These are phyloP conservation scores for Rubia yunnanensis DNA, from an alignment of 257 asterid genomes.

Conservation along the genomic window DNA sequence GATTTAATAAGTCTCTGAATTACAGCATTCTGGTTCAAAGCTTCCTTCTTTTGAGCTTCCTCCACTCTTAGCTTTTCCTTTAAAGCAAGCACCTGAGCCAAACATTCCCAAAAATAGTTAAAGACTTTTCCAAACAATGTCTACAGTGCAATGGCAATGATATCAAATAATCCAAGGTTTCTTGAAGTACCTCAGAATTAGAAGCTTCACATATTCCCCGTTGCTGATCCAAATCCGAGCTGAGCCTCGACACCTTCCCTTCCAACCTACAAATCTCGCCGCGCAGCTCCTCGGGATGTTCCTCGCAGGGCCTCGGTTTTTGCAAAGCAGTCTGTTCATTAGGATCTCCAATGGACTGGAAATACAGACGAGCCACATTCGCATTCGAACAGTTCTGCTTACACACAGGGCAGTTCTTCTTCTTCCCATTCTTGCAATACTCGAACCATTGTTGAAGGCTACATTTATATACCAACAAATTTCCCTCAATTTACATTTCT, in stretches of 20 bases:
- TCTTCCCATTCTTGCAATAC: constrained; percentile 79
- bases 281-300: constrained; percentile 42
- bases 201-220: constrained; percentile 46
- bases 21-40: constrained; percentile 37
- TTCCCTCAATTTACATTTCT: not conserved
- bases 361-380: constrained; percentile 64
- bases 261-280: constrained; percentile 62
- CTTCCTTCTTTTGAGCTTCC: constrained; percentile 49
- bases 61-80: constrained; percentile 55
- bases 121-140: not conserved
- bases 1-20: constrained; percentile 45
- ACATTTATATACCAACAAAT: not conserved
- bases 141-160: not conserved
- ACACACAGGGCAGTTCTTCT: constrained; percentile 88
- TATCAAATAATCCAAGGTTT: not conserved
- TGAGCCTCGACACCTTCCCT: constrained; percentile 60
- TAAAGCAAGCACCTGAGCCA: constrained; percentile 39
- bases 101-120: not conserved
- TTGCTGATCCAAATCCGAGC: constrained; percentile 59
- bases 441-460: constrained; percentile 98
- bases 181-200: constrained; percentile 41
- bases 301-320: constrained; percentile 29
- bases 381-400: constrained; percentile 67
- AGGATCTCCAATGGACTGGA: constrained; percentile 77
- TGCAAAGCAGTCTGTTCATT: constrained; percentile 46